These are phyloP conservation scores for Botrytis sinoallii DNA, from an alignment of 2,329 filamentous ascomycete species.

Conservation along the genomic window DNA sequence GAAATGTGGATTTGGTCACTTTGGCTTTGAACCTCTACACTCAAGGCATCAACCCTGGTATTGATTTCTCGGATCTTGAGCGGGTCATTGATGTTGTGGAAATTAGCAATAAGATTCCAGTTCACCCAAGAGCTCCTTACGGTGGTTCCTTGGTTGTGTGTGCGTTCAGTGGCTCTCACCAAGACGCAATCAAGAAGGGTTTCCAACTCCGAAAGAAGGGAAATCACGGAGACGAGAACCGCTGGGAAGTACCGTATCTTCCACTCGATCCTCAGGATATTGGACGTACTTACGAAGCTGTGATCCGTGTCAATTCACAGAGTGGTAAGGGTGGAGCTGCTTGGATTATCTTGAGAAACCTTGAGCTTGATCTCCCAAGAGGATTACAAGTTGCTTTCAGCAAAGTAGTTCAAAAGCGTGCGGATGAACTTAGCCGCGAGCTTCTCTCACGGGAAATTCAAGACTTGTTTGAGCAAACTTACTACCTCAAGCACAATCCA, in stretches of 20 bases:
- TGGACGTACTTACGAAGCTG: conserved; percentile 93
- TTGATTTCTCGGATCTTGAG: conserved; percentile 90
- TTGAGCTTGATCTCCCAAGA: conserved; percentile 88
- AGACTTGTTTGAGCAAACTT: conserved; percentile 81
- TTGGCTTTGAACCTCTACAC: conserved; percentile 92
- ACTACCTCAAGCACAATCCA: conserved; percentile 79
- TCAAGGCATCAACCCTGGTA: conserved; percentile 77
- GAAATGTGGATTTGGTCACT: conserved; percentile 93
- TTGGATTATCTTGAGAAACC: conserved; percentile 86
- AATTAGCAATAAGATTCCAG: conserved; percentile 88
- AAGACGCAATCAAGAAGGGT: conserved; percentile 95
- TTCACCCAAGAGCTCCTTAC: conserved; percentile 87
- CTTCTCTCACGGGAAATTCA: conserved; percentile 81
- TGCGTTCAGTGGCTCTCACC: conserved; percentile 87
- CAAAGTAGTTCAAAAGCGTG: conserved; percentile 70
- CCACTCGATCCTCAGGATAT: conserved; percentile 92
- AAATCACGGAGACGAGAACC: conserved; percentile 38
- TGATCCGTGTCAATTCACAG: conserved; percentile 97
- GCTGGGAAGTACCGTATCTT: conserved; percentile 86
- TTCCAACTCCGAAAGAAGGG: conserved; percentile 68
- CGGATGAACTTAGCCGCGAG: conserved; percentile 80
- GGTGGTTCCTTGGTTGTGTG: conserved; percentile 88
- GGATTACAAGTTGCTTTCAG: conserved; percentile 90
- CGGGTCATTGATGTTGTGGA: conserved; percentile 86
- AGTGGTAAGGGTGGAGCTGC: conserved; percentile 91